These are phyloP conservation scores for Mucor irregularis DNA, from an alignment of 371 early-diverging fungal genomes.

Conservation along the genomic window DNA sequence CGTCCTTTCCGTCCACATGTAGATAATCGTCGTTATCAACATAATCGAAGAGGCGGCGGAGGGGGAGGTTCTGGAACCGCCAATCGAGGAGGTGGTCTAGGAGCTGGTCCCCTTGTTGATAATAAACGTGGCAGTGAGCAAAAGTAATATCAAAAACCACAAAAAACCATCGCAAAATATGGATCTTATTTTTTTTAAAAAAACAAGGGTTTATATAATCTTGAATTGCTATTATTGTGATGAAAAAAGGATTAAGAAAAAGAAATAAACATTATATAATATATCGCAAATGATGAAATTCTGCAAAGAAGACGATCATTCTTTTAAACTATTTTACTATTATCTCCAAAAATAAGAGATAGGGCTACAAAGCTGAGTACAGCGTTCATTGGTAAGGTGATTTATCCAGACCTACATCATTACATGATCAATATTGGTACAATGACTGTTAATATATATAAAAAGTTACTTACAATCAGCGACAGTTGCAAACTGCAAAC, in stretches of 20 bases:
- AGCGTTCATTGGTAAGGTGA: slow-evolving; percentile 4
- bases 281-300: too few species aligned
- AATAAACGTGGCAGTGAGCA: neutral
- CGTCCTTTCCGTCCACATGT: neutral
- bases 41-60: neutral
- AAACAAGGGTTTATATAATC: neutral
- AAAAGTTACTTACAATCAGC: slow-evolving; percentile 40
- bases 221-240: too few species aligned
- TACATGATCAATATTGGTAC: neutral
- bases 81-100: neutral
- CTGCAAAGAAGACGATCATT: too few species aligned
- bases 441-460: neutral
- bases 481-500: slow-evolving; percentile 50
- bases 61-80: neutral
- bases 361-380: too few species aligned
- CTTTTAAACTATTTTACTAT: too few species aligned
- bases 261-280: too few species aligned
- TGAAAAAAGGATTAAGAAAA: too few species aligned
- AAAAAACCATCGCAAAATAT: neutral
- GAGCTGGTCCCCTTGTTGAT: neutral
- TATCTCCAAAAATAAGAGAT: too few species aligned
- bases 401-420: neutral
- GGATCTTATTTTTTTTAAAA: neutral
- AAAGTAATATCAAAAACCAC: neutral
- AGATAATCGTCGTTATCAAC: neutral